phyloP scores from a whole-genome alignment of 805 yeast species.

The Yarrowia divulgata region DNA sequence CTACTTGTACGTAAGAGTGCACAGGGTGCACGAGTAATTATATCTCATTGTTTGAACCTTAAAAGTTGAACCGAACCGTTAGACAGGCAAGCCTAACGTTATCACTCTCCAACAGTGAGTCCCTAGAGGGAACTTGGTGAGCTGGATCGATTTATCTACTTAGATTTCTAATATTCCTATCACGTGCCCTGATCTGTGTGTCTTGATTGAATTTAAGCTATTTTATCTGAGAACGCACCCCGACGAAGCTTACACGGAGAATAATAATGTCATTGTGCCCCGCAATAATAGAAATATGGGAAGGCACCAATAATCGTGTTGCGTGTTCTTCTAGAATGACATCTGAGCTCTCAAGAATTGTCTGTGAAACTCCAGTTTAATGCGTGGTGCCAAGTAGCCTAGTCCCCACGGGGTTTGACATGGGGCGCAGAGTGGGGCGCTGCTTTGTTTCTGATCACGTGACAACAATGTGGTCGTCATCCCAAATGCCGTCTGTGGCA shows the following conservation, averaged over 20 bases:
- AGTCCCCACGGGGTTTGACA: slow-evolving; percentile 29
- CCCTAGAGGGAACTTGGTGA: no score
- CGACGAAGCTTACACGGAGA: neutral
- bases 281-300: neutral
- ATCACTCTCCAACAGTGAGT: no score
- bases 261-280: slow-evolving; percentile 1
- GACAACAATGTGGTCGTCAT: neutral
- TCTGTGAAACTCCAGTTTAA: neutral
- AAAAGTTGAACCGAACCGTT: no score
- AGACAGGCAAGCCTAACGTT: no score
- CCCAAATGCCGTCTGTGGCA: slow-evolving; percentile 16
- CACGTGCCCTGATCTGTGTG: no score
- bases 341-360: no score
- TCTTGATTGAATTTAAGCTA: no score
- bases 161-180: no score
- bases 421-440: slow-evolving; percentile 25
- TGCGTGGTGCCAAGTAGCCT: neutral
- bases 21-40: no score
- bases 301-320: neutral
- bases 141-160: no score
- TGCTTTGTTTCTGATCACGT: neutral
- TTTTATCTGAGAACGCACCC: neutral
- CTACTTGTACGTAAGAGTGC: no score
- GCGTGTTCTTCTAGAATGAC: neutral
- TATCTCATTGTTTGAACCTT: no score